Evolutionary conservation across 179 eudicot genomes (phyloP), one percentile per base, ranked within the genome.

Genomic region (Heliamphora pulchella): DNA sequence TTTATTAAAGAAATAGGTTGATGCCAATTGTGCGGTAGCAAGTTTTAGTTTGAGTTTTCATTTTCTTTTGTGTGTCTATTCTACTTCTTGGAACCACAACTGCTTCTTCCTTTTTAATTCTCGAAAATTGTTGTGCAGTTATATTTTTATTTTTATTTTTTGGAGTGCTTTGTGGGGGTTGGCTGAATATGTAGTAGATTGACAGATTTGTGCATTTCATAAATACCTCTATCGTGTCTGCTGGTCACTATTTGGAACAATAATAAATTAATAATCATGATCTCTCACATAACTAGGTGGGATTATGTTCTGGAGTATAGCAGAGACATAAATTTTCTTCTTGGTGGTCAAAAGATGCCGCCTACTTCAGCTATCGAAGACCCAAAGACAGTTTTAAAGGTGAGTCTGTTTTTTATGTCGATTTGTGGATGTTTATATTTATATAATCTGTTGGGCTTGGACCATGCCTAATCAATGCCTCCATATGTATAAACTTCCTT

Each of bases 231-330:
- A 58, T n/a, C 7, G 44, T 48, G 50, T 14, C 31, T 72, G 76
- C 53, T 51, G 75, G 75, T 69, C 61, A 20, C 65, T 78, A 18
- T 86, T 85, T 18, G 59, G 74, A 75, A 71, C 59, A 62, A 7
- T 78, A 31, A 68, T 65, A 54, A 50, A 62, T 8, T 78, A 31
- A 68, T 65, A 54, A 50, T 22, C 63, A 20, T 66, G 61, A 70
- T 62, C 31, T 48, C 61, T 84, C 79, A 64, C 8, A 58, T 85
- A 18, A 76, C 81, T 88, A 96, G 99, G 93, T 91, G 86, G 89
- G 92, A 85, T 71, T 85, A 89, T 80, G 87, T 91, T 50, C 81
- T 90, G 89, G 98, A 92, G 88, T 96, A 96, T 76, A 91, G 96
- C 86, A 90, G 85, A 83, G 94, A 91, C 75, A 92, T 96, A 79